phyloP scores from a whole-genome alignment of 805 yeast species.

The Candida maris region DNA sequence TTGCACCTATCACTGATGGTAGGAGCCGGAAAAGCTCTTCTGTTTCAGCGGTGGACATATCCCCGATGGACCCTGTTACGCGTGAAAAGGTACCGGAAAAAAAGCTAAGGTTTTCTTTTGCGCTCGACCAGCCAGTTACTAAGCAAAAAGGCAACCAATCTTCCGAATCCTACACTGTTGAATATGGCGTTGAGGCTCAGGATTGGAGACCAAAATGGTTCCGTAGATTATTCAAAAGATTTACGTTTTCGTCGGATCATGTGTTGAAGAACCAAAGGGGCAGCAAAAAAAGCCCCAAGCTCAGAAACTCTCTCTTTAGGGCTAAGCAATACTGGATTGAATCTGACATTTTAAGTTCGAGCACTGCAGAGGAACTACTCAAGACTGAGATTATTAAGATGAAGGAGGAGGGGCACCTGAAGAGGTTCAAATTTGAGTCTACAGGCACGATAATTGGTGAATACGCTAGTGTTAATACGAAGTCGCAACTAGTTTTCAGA shows the following conservation, averaged over 20 bases:
- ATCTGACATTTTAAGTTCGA: constrained; percentile 13
- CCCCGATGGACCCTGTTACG: constrained; percentile 27
- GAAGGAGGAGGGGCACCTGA: constrained; percentile 4
- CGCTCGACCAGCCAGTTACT: constrained; percentile 5
- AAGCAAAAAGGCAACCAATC: constrained; percentile 1
- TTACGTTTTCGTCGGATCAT: constrained; percentile 3
- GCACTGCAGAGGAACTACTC: constrained; percentile 2
- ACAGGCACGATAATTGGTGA: constrained; percentile 10
- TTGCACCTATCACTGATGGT: constrained; percentile 7
- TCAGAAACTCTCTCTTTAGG: constrained; percentile 5
- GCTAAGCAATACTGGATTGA: constrained; percentile 15
- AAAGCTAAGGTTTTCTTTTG: constrained; percentile 7
- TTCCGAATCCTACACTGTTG: background rate
- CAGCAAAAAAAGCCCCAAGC: constrained; percentile 1
- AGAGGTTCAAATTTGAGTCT: background rate
- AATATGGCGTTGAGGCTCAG: background rate
- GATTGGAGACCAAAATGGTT: constrained; percentile 13
- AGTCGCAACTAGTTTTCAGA: constrained; percentile 13
- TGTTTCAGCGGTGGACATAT: constrained; percentile 18
- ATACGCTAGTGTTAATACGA: constrained; percentile 5
- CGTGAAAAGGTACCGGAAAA: constrained; percentile 6
- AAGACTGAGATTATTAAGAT: constrained; percentile 1
- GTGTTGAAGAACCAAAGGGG: background rate
- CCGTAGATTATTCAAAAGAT: constrained; percentile 5
- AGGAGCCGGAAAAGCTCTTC: too few relatives aligned